phyloP scores from a whole-genome alignment of 2,329 filamentous ascomycete species.

The Monilinia polystroma region DNA sequence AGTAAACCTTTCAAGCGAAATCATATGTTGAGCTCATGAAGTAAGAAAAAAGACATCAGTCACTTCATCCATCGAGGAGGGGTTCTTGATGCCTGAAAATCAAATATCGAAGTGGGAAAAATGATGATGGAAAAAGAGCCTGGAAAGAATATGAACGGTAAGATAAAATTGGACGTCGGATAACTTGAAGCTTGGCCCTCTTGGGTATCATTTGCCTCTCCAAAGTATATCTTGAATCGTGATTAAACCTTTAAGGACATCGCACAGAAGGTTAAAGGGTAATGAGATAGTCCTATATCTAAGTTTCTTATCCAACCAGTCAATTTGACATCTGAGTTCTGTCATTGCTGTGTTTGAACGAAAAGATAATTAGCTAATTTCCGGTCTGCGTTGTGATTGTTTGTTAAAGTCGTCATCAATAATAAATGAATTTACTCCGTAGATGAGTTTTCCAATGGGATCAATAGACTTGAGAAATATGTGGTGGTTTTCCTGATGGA shows the following conservation, averaged over 20 bases:
- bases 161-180: conserved; percentile 9
- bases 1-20: not conserved
- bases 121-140: not conserved
- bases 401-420: not conserved
- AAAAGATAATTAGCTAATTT: conserved; percentile 8
- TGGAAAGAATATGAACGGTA: not conserved
- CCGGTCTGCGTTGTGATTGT: not conserved
- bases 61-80: not conserved
- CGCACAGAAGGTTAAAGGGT: not conserved
- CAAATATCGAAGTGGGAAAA: not conserved
- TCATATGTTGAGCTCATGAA: not conserved
- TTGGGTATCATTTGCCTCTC: conserved; percentile 7
- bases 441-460: not conserved
- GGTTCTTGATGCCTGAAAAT: not conserved
- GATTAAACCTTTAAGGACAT: conserved; percentile 1
- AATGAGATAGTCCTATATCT: not conserved
- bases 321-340: not conserved
- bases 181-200: conserved; percentile 17
- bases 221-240: conserved; percentile 10
- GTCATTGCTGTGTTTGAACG: not conserved
- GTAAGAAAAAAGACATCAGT: not conserved
- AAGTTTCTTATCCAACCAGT: not conserved
- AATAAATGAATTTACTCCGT: not conserved
- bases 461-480: not conserved
- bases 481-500: not conserved